Evolutionary conservation across 768 basidiomycete genomes (phyloP), one percentile per base, ranked within the genome.

Genomic region (Dentipellis fragilis): DNA sequence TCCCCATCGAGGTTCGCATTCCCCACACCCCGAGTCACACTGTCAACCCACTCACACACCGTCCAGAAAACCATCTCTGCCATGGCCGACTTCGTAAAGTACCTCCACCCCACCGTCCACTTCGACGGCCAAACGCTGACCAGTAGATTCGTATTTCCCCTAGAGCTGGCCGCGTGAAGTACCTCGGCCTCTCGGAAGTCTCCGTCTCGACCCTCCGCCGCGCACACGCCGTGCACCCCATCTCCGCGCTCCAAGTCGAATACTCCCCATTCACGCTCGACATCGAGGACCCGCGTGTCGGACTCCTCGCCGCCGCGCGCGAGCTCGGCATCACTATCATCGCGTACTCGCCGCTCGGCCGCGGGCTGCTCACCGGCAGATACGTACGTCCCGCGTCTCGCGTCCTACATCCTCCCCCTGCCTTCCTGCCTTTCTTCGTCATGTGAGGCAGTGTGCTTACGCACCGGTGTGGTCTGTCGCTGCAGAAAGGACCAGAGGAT

Each of bases 151-250:
- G 57, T 9, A 19, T 42, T 21, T 37, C 29, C 23, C 16, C 12
- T 52, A 68, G 66, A 46, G 67, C 38, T 16, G 72, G 72, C 4
- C 72, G 71, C 55, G 65, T 68, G 17, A 68, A 67, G 40, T 63
- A 72, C 59, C 53, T 73, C 38, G 72, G 72, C 19, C 65, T 73
- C 40, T 72, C 71, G 35, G 72, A 73, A 57, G 62, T 62, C 40
- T 68, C 71, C 5, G 67, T 66, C 0, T 37, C 54, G 1, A 65
- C 63, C 39, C 59, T 72, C 12, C 69, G 71, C 21, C 67, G 70
- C 17, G 71, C 71, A 3, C 62, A 64, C 54, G 67, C 65, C 11
- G 62, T 69, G 10, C 68, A 68, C 57, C 68, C 68, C 46, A 68
- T 70, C 58, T 21, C 62, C 38, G 69, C 68, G 2, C 29, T 67